Conservation (phyloP, 306 rosid genomes). For the Cicer cuneatum region DNA sequence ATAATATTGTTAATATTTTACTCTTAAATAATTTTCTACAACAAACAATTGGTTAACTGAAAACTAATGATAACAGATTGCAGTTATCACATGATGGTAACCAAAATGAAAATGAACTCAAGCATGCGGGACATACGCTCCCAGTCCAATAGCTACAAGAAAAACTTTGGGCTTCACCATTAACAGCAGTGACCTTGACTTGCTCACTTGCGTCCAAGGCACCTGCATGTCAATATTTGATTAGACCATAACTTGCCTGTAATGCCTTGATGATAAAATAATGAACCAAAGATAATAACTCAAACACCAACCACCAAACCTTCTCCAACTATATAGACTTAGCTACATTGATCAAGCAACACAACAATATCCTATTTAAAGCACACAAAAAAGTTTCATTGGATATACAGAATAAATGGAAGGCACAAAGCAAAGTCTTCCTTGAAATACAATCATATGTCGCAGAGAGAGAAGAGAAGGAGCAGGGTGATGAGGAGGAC, state of each 20-base stretch:
- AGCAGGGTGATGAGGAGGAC: neutral
- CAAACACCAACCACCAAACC: slow-evolving; percentile 26
- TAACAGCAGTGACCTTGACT: slow-evolving; percentile 77
- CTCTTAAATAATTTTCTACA: slow-evolving; percentile 19
- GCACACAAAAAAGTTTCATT: neutral
- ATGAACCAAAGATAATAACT: neutral
- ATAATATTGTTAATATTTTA: neutral
- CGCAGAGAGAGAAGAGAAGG: neutral
- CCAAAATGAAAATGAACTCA: slow-evolving; percentile 32
- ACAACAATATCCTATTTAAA: neutral
- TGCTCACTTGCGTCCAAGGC: slow-evolving; percentile 97
- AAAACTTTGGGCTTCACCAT: slow-evolving; percentile 82
- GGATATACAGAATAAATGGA: neutral
- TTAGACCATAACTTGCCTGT: slow-evolving; percentile 40
- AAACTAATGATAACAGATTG: slow-evolving; percentile 15
- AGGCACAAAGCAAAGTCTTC: slow-evolving; percentile 29
- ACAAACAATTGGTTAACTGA: no score
- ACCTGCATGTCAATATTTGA: slow-evolving; percentile 63
- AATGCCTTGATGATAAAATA: slow-evolving; percentile 19
- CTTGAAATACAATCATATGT: neutral
- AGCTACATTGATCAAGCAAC: slow-evolving; percentile 13
- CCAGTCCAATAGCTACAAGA: slow-evolving; percentile 88
- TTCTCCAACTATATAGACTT: slow-evolving; percentile 13
- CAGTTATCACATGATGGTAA: slow-evolving; percentile 15
- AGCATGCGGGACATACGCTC: slow-evolving; percentile 61